Evolutionary conservation across 202 grass and related monocot species (phyloP), one percentile per base, ranked within the genome.

Genomic region (Brachypodium distachyon): DNA sequence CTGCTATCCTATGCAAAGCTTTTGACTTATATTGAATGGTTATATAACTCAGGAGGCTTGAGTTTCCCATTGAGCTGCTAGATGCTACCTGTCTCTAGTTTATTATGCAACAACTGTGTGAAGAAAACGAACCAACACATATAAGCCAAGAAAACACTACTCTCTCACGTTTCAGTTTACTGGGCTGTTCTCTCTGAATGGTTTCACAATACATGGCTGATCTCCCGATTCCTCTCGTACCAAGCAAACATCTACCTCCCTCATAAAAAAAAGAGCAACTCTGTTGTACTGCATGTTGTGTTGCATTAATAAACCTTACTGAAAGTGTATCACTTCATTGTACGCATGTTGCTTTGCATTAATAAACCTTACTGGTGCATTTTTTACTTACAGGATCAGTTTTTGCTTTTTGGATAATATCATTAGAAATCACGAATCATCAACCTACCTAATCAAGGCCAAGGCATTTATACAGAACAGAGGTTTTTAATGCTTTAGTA

Each of bases 401-500:
- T 55, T n/a, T 29, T 29, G 12, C 26, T 31, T 29, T 58, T 23
- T 14, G 13, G 6, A 9, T 55, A 64, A 8, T 37, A 43, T 37
- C 21, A 2, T 16, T 54, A 67, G 22, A 51, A 61, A 33, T 33
- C 16, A 34, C 18, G 28, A 33, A 60, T 33, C 9, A 59, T 70
- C 47, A 81, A 63, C 68, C 56, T 63, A 36, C 31, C 22, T 12
- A 81, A 70, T 59, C 47, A 50, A 72, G 47, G 23, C 17, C 6
- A 83, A 59, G 31, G 7, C 27, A 59, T 39, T 49, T 76, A 38
- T 60, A 50, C 38, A 68, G 22, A 67, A 85, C 17, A 72, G 21
- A 79, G 33, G 12, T 33, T 6, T 39, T 70, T 68, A n/a, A 37
- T 18, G 10, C 12, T 32, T 78, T 25, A 58, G 59, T 47, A 67